Evolutionary conservation across 208 protist species (phyloP).

Genomic region (Acanthamoeba culbertsoni): DNA sequence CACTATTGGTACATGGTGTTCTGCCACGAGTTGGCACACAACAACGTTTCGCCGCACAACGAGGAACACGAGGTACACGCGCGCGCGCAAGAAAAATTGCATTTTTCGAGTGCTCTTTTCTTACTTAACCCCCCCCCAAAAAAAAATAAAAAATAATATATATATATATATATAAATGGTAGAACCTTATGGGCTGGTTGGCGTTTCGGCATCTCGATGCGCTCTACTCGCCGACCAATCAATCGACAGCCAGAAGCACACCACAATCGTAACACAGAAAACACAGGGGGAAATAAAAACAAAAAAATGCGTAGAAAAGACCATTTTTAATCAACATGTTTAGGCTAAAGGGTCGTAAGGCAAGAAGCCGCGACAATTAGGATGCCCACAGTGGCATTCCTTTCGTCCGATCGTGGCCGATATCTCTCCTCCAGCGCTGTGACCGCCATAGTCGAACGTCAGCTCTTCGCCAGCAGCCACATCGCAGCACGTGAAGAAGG

Average conservation of each 20-base stretch:
- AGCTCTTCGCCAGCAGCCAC: conserved; percentile 22
- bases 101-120: neutral
- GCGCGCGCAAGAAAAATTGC: neutral
- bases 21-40: conserved; percentile 42
- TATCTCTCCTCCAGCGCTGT: neutral
- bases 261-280: too few relatives aligned
- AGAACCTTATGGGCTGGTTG: conserved; percentile 25
- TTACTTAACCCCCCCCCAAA: neutral
- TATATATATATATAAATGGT: neutral
- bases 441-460: conserved; percentile 11
- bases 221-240: too few relatives aligned
- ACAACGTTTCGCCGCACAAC: conserved; percentile 23
- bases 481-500: conserved; percentile 33
- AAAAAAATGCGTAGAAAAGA: neutral
- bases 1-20: conserved; percentile 53
- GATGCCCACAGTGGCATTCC: neutral
- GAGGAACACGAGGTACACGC: conserved; percentile 23
- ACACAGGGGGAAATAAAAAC: neutral
- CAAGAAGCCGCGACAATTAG: neutral
- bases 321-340: too few relatives aligned
- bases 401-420: neutral
- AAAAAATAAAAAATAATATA: neutral
- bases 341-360: neutral
- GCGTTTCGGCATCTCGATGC: neutral
- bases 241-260: too few relatives aligned